Conservation (phyloP, 2,329 filamentous ascomycete genomes). For the Ceratocystis cubensis region DNA sequence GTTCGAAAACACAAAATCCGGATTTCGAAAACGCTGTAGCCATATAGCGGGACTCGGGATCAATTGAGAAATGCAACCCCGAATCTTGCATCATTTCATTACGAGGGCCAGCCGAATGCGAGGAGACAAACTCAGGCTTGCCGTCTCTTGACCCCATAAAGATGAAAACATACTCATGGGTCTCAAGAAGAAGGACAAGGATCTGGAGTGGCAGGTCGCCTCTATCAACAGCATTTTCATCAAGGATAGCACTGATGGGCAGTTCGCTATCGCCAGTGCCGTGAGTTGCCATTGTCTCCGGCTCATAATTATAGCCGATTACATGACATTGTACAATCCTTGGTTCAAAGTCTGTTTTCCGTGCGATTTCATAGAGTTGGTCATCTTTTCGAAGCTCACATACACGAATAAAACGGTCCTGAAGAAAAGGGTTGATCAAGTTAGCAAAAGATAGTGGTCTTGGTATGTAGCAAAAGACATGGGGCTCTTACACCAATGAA, state of each 20-base stretch:
- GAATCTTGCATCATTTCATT: slow-evolving; percentile 39
- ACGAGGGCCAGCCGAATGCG: slow-evolving; percentile 46
- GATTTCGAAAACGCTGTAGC: slow-evolving; percentile 60
- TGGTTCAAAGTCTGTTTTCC: slow-evolving; percentile 65
- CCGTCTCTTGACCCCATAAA: slow-evolving; percentile 45
- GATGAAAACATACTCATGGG: slow-evolving; percentile 62
- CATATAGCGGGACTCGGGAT: slow-evolving; percentile 57
- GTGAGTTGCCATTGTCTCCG: background rate
- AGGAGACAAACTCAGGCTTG: slow-evolving; percentile 47
- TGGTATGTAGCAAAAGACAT: background rate
- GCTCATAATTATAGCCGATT: slow-evolving; percentile 39
- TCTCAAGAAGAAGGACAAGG: slow-evolving; percentile 62
- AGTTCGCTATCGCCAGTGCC: background rate
- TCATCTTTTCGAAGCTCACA: slow-evolving; percentile 59
- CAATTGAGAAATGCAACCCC: slow-evolving; percentile 58
- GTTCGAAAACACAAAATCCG: slow-evolving; percentile 58
- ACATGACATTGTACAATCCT: slow-evolving; percentile 69
- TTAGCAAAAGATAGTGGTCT: background rate
- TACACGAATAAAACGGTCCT: slow-evolving; percentile 71
- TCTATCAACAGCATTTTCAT: slow-evolving; percentile 18
- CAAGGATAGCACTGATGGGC: slow-evolving; percentile 9
- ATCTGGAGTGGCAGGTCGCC: slow-evolving; percentile 58
- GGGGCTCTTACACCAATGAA: slow-evolving; percentile 60
- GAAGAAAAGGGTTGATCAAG: background rate
- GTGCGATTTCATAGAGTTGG: slow-evolving; percentile 61